Conservation (phyloP, 192 early-diverging fungal species). For the Linnemannia elongata region DNA sequence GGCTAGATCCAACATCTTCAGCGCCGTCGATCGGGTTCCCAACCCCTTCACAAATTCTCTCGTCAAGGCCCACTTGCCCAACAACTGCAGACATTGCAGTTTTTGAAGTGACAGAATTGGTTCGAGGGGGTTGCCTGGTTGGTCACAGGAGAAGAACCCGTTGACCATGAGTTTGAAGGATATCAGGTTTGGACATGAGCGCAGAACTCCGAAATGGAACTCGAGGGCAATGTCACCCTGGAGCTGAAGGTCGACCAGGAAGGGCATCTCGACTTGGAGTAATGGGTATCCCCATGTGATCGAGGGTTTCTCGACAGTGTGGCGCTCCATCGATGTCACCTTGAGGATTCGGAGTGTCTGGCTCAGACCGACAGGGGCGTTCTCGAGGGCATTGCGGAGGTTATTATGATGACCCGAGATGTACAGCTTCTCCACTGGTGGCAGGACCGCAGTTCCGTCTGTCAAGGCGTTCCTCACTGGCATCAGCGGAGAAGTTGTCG, state of each 20-base stretch:
- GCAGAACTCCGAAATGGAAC: conserved; percentile 26
- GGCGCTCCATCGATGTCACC: conserved; percentile 33
- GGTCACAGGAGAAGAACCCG: conserved; percentile 32
- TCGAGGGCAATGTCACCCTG: conserved; percentile 50
- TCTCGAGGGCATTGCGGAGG: conserved; percentile 31
- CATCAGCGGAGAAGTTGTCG: neutral
- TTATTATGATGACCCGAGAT: conserved; percentile 26
- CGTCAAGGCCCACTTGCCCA: conserved; percentile 33
- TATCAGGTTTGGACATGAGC: conserved; percentile 26
- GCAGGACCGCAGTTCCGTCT: conserved; percentile 2
- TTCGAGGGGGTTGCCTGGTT: conserved; percentile 20
- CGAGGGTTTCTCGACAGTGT: neutral
- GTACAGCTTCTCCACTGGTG: conserved; percentile 42
- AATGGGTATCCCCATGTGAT: conserved; percentile 27
- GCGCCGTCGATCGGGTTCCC: neutral
- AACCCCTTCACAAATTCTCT: conserved; percentile 21
- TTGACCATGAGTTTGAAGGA: conserved; percentile 39
- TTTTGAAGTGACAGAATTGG: conserved; percentile 27
- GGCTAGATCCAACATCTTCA: conserved; percentile 49
- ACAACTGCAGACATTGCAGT: conserved; percentile 35
- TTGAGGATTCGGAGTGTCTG: conserved; percentile 33
- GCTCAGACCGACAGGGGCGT: conserved; percentile 23
- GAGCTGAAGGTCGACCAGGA: conserved; percentile 39
- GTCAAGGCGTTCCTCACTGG: neutral
- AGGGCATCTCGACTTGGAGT: conserved; percentile 23